Evolutionary conservation across 23 red algal genomes (phyloP), one percentile per base, ranked within the genome.

Genomic region (Gracilaria domingensis): DNA sequence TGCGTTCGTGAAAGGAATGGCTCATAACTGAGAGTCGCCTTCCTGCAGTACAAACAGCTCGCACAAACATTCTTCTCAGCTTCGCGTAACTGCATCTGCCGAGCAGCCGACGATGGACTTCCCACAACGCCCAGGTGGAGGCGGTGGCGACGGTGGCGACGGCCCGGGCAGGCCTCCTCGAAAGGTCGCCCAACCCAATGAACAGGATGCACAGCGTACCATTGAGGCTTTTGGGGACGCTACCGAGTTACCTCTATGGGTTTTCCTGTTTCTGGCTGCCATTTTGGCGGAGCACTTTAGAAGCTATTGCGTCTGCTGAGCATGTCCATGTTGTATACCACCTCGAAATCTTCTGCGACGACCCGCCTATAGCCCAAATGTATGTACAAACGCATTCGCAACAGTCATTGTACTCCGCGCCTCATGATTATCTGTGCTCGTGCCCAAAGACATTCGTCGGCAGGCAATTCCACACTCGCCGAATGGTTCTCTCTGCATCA

Each of bases 251-350:
- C 85, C 85, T 34, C 24, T 89, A 25, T 71, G 62, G 37, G 55
- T 89, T 26, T 89, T 89, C 53, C 54, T 89, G 24, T 89, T 89
- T 69, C 42, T 89, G 55, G 85, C 85, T 38, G 85, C 85, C 13
- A 44, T 89, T 35, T 47, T 89, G 17, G 85, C 71, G 8, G 85
- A 89, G 23, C 85, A 89, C 32, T 89, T 89, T 53, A 17, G 85
- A 32, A 76, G 74, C 67, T 79, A 89, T 26, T 89, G 49, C 49
- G 60, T 61, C 33, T 89, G 85, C 32, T 73, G 21, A 73, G 12
- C 67, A 32, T 2, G 18, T 2, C 14, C 51, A 55, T 55, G 1
- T 14, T 55, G 51, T 55, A 55, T 18, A 55, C 51, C 51, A 55
- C 11, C 1, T 20, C 13, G 51, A 7, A 7, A 45, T 45, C 51